phyloP scores from a whole-genome alignment of 1,139 yeast species.

The Geotrichum reessii region DNA sequence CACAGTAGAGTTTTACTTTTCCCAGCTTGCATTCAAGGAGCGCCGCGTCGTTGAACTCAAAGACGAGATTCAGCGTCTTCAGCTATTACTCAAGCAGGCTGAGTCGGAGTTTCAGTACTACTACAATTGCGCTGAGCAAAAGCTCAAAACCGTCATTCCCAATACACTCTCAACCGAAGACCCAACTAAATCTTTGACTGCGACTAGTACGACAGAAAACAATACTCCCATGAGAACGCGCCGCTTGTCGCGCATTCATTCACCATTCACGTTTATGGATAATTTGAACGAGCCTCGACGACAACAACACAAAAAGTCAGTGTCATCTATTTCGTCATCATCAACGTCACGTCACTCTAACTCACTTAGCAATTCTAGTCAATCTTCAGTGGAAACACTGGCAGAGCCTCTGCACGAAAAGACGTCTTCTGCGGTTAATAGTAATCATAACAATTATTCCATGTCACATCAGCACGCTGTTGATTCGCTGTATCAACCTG shows the following conservation, averaged over 20 bases:
- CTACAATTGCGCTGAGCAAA: slow-evolving; percentile 23
- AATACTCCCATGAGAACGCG: neutral
- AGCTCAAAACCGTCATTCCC: slow-evolving; percentile 20
- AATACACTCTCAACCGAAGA: neutral
- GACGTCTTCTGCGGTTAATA: neutral
- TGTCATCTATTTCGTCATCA: slow-evolving; percentile 13
- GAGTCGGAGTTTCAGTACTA: slow-evolving; percentile 27
- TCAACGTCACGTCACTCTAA: slow-evolving; percentile 17
- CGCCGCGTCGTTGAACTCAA: slow-evolving; percentile 35
- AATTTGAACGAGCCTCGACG: slow-evolving; percentile 2
- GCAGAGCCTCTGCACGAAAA: neutral
- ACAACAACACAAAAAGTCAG: slow-evolving; percentile 1
- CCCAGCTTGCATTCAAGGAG: slow-evolving; percentile 36
- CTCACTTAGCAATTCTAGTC: slow-evolving; percentile 17
- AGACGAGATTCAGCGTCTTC: slow-evolving; percentile 33
- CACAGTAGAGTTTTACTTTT: slow-evolving; percentile 23
- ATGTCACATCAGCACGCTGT: neutral
- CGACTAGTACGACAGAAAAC: neutral
- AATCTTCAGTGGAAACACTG: slow-evolving; percentile 10
- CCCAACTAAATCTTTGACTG: neutral
- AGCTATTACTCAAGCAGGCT: slow-evolving; percentile 30
- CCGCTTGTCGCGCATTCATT: slow-evolving; percentile 8
- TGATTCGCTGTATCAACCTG: neutral
- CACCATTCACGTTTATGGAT: slow-evolving; percentile 13
- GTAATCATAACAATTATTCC: neutral